Conservation (phyloP, 345 rosid genomes). For the Lepidium africanum region DNA sequence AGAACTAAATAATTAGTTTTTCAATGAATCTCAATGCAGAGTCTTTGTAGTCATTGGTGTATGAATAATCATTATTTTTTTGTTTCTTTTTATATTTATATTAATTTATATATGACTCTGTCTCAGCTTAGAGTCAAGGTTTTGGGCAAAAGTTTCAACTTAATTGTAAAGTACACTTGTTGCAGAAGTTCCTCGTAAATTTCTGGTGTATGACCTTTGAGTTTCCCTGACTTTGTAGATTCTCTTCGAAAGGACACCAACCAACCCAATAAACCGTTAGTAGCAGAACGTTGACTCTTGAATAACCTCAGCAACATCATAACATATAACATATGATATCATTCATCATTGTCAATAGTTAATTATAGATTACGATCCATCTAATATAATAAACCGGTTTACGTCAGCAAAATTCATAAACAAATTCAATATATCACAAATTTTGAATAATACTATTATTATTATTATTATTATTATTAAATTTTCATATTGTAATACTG, state of each 20-base stretch:
- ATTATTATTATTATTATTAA: too few relatives aligned
- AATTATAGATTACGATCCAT: background rate
- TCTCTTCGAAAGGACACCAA: background rate
- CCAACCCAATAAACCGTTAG: background rate
- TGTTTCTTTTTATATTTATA: background rate
- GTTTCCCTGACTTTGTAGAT: background rate
- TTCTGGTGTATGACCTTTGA: background rate
- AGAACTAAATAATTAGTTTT: background rate
- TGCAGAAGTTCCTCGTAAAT: slow-evolving; percentile 1
- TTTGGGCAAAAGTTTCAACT: background rate
- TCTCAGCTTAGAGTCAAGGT: background rate
- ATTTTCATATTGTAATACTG: background rate
- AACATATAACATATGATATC: too few relatives aligned
- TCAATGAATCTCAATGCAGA: background rate
- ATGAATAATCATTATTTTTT: background rate
- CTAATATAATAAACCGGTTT: background rate
- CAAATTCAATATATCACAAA: background rate
- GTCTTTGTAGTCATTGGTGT: background rate
- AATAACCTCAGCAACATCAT: background rate
- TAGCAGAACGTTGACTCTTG: background rate
- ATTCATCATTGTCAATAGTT: too few relatives aligned
- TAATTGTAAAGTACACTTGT: background rate
- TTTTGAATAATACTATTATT: background rate
- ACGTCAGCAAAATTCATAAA: background rate
- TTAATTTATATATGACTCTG: background rate